Conservation (phyloP, 2,329 filamentous ascomycete genomes). For the Epichloe sylvatica region DNA sequence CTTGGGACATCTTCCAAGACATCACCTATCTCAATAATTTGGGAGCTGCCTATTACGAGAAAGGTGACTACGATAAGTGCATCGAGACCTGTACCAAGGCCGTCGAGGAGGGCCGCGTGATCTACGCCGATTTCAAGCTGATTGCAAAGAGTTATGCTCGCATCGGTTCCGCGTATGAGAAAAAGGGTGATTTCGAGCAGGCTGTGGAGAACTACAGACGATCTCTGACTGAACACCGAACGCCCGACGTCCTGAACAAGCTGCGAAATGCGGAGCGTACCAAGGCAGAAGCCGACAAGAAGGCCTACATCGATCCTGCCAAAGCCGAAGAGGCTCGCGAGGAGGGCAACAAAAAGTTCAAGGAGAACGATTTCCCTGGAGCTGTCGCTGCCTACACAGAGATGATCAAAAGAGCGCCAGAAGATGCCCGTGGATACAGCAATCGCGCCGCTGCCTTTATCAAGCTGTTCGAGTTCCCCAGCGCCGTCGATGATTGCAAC, state of each 20-base stretch:
- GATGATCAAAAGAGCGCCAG: slow-evolving; percentile 90
- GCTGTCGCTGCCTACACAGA: slow-evolving; percentile 89
- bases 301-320: slow-evolving; percentile 74
- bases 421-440: slow-evolving; percentile 87
- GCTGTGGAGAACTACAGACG: slow-evolving; percentile 86
- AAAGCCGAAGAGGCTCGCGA: slow-evolving; percentile 94
- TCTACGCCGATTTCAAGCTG: slow-evolving; percentile 93
- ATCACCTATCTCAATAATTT: slow-evolving; percentile 97
- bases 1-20: slow-evolving; percentile 90
- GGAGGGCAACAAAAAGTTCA: slow-evolving; percentile 92
- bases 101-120: slow-evolving; percentile 74
- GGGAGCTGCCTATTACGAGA: slow-evolving; percentile 87
- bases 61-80: slow-evolving; percentile 79
- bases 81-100: slow-evolving; percentile 82
- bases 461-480: slow-evolving; percentile 92
- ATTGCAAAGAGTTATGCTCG: slow-evolving; percentile 97
- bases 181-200: slow-evolving; percentile 60
- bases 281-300: slow-evolving; percentile 60
- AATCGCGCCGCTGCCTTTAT: slow-evolving; percentile 95
- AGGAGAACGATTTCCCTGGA: slow-evolving; percentile 86
- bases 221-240: slow-evolving; percentile 91
- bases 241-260: slow-evolving; percentile 84
- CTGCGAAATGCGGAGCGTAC: slow-evolving; percentile 80
- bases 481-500: slow-evolving; percentile 85
- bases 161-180: slow-evolving; percentile 89